A percentile compares a stretch with the other conserved stretches of the same genome.
phyloP scores from a whole-genome alignment of 2,329 filamentous ascomycete species.

The Hypoxylon sp. region DNA sequence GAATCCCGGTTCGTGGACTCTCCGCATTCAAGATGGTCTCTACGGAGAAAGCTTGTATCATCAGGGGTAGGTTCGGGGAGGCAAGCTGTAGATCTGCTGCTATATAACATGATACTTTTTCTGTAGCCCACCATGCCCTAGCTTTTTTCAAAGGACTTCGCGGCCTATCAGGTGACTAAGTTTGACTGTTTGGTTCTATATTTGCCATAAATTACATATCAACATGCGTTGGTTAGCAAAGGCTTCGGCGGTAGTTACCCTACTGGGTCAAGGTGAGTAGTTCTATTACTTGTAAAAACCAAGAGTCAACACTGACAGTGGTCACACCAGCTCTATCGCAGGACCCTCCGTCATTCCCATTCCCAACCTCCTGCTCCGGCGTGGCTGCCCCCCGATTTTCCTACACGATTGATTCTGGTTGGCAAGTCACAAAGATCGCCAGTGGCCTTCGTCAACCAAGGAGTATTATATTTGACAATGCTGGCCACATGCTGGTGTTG shows the following conservation, averaged over 20 bases:
- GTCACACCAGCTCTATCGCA: slow-evolving; percentile 42
- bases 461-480: slow-evolving; percentile 49
- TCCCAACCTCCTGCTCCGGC: slow-evolving; percentile 49
- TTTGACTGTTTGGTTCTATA: slow-evolving; percentile 29
- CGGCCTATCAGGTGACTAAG: slow-evolving; percentile 33
- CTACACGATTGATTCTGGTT: slow-evolving; percentile 49
- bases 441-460: slow-evolving; percentile 51
- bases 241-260: slow-evolving; percentile 35
- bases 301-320: slow-evolving; percentile 29
- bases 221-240: slow-evolving; percentile 41
- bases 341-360: slow-evolving; percentile 40
- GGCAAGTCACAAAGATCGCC: slow-evolving; percentile 52
- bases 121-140: slow-evolving; percentile 21
- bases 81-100: slow-evolving; percentile 16
- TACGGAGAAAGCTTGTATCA: slow-evolving; percentile 33
- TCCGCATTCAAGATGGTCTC: slow-evolving; percentile 40
- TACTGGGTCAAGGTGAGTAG: slow-evolving; percentile 38
- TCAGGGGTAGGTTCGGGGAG: slow-evolving; percentile 22
- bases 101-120: slow-evolving; percentile 39
- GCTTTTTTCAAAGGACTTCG: slow-evolving; percentile 39
- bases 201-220: slow-evolving; percentile 26
- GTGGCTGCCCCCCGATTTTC: slow-evolving; percentile 46
- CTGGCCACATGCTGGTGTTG: slow-evolving; percentile 52
- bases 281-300: not conserved
- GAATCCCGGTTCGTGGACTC: slow-evolving; percentile 39